A percentile compares a stretch with the other conserved stretches of the same genome.
These are phyloP conservation scores for Aspergillus flavus DNA, from an alignment of 2,329 filamentous ascomycete species.

Conservation along the genomic window DNA sequence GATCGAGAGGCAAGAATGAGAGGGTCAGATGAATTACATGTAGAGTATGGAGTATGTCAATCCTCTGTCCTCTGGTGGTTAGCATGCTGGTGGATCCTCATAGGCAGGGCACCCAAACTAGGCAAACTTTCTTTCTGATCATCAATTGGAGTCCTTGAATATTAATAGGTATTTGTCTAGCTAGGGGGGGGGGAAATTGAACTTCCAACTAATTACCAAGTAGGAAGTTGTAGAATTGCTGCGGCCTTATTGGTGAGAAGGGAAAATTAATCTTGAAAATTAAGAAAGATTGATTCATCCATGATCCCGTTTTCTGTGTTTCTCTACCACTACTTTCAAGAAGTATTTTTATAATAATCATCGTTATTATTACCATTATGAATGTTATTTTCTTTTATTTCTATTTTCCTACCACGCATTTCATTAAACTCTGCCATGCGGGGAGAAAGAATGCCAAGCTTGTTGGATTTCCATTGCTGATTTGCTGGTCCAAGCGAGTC, in stretches of 20 bases:
- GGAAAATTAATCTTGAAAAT: not conserved
- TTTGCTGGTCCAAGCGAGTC: constrained; percentile 9
- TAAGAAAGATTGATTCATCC: not conserved
- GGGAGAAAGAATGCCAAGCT: constrained; percentile 11
- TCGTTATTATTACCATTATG: not conserved
- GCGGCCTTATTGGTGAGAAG: not conserved
- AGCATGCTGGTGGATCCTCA: constrained; percentile 16
- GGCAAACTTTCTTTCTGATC: constrained; percentile 20
- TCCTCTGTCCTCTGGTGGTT: not conserved
- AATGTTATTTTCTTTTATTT: not conserved
- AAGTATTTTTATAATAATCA: not conserved
- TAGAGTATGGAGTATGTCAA: constrained; percentile 6
- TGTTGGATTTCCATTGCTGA: constrained; percentile 8
- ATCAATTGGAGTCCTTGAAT: constrained; percentile 7
- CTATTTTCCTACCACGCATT: not conserved
- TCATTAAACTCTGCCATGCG: constrained; percentile 14
- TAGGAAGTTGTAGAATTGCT: not conserved
- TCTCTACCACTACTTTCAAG: not conserved
- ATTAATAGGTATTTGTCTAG: not conserved
- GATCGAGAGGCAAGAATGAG: constrained; percentile 1
- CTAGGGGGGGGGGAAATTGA: not conserved
- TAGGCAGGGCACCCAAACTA: constrained; percentile 16
- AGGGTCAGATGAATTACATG: constrained; percentile 4
- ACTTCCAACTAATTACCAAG: not conserved
- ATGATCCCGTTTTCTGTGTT: not conserved